Evolutionary conservation across 2,329 filamentous ascomycete species (phyloP), one percentile per base, ranked within the genome.

Genomic region (Didymella keratinophila): DNA sequence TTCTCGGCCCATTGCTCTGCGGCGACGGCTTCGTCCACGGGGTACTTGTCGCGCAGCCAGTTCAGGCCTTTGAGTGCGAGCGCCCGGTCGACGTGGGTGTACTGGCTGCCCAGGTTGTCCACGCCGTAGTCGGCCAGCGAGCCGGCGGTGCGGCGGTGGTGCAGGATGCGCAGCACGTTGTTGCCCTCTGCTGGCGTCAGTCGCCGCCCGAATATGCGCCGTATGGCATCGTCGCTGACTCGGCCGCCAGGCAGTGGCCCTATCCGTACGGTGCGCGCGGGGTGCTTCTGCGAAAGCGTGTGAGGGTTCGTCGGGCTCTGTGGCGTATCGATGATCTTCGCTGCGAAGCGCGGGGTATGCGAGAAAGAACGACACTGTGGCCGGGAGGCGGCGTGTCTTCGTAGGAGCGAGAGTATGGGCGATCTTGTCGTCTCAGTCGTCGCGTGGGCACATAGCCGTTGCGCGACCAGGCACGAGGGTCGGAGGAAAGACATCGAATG

Each of bases 41-140:
- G 77, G 49, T 70, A 74, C 12, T 57, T 55, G 6, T 73, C 61
- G 14, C 77, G 73, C 45, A 79, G 64, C 70, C 73, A 78, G 25
- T 71, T 65, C 23, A 79, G 58, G 5, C 68, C 77, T 28, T 71
- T 72, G 18, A 72, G 52, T 1, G 72, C 73, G 3, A 68, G 60
- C 0, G 66, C 66, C 2, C 67, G 63, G 42, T 58, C 71, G n/a
- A 75, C 64, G 42, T 71, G 64, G 10, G 63, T 60, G 45, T 69
- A 73, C 45, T 71, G 66, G 11, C 58, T 61, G 27, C 72, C 73
- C 14, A 75, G 64, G 42, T 72, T 71, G 57, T 72, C 71, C 8
- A 78, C 71, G 52, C 77, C 77, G 42, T 76, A 74, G 58, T 79
- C 77, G 60, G 71, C 74, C 8, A 79, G 67, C 8, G 74, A 76